These are phyloP conservation scores for Rhodotorula taiwanensis DNA, from an alignment of 768 basidiomycete species.

Conservation along the genomic window DNA sequence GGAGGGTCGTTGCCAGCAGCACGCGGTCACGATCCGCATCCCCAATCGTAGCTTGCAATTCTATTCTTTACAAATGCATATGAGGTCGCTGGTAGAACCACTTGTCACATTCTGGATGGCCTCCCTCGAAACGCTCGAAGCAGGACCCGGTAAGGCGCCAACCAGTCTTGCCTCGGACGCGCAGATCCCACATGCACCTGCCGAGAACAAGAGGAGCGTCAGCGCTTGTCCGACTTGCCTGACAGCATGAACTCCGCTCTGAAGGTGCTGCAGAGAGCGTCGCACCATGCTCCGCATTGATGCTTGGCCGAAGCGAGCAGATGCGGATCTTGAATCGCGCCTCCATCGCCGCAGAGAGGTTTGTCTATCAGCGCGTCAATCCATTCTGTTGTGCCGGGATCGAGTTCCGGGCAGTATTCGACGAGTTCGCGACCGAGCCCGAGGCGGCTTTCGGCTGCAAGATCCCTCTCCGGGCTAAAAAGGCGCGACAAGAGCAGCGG, in stretches of 20 bases:
- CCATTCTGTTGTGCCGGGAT: background rate
- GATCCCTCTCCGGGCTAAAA: background rate
- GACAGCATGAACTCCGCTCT: too few species aligned
- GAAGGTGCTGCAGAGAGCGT: background rate
- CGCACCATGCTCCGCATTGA: constrained; percentile 1
- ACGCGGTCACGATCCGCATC: too few species aligned
- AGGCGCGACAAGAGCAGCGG: background rate
- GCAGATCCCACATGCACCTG: constrained; percentile 1
- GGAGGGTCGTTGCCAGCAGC: too few species aligned
- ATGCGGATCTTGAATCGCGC: background rate
- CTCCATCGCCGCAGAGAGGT: background rate
- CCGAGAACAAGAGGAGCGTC: background rate
- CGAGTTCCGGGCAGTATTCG: background rate
- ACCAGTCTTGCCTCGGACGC: background rate
- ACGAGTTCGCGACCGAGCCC: background rate
- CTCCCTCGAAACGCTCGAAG: background rate
- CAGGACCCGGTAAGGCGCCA: background rate
- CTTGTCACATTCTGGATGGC: background rate
- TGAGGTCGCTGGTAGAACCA: background rate
- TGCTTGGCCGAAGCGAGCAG: background rate
- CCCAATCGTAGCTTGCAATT: too few species aligned
- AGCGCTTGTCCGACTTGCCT: too few species aligned
- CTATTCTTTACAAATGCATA: background rate
- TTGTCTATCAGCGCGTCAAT: background rate
- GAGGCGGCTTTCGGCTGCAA: background rate